Conservation (phyloP, 176 grass and related monocot genomes). For the Dendrocalamus sinicus region DNA sequence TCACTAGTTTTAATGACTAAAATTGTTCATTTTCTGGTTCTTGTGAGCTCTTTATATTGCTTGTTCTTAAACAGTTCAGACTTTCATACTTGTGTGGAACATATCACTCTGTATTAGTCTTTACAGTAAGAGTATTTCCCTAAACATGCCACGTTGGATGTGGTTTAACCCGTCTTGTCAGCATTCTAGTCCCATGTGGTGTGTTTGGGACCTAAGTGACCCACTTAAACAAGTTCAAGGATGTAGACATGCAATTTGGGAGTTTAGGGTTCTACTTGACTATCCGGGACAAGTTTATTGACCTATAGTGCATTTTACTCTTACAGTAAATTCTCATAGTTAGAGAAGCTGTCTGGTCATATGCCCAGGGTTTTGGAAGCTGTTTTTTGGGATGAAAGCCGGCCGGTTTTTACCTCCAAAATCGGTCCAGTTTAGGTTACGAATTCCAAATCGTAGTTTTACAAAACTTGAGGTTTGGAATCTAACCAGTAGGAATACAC, state of each 20-base stretch:
- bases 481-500: neutral
- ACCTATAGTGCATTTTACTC: too few species aligned
- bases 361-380: neutral
- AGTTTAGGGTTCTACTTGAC: neutral
- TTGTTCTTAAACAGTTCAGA: conserved; percentile 28
- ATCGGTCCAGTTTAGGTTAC: neutral
- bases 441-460: neutral
- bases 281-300: neutral
- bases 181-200: neutral
- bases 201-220: neutral
- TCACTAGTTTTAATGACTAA: conserved; percentile 28
- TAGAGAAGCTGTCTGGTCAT: neutral
- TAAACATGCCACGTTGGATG: neutral
- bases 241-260: neutral
- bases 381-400: neutral
- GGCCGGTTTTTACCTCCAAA: neutral
- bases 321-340: neutral
- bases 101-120: neutral
- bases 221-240: neutral
- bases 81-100: conserved; percentile 9
- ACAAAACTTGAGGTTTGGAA: neutral
- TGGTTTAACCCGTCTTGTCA: neutral
- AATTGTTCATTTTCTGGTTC: conserved; percentile 28
- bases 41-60: conserved; percentile 3
- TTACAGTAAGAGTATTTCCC: neutral